Base-by-base conservation (phyloP, 2,329 filamentous ascomycete species). In the Botrytis fabae region DNA sequence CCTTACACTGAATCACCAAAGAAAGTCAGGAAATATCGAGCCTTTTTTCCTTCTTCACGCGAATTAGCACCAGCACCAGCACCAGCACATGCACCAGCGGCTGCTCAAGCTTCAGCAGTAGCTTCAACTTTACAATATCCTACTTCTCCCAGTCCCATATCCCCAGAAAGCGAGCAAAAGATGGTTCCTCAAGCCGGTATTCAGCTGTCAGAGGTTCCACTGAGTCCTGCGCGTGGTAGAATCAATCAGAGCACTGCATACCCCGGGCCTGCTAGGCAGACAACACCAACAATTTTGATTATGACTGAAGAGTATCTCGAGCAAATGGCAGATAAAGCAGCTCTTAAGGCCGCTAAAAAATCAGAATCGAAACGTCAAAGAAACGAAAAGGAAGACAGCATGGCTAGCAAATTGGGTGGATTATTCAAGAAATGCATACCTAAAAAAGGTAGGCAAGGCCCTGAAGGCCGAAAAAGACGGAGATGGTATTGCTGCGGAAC, bases 371-470 rank as follows among this genome's bases (percentile, higher is more conserved):
- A 84, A 78, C 86, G 85, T 73, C 86, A 84, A 74, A 87, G 85
- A 32, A 86, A 87, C 73, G 90, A 93, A 79, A 91, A 91, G 74
- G 90, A 93, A 80, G 91, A 93, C 59, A 85, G 84, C 3, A 77
- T 87, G 28, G 89, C 87, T 1, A 85, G 84, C 66, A 89, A 86
- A 75, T 80, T 85, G 0, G 90, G 90, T 2, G 87, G 88, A 5
- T 84, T 89, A 60, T 93, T 91, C 90, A 86, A 91, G 65, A 88
- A 87, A 16, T 92, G 88, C 74, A 84, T 93, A 51, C 86, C 89
- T 0, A 83, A 86, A 25, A 86, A 83, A n/a, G 90, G 91, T 1
- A 85, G 89, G 32, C 83, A 83, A 3, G 90, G 90, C 1, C 86
- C 87, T 1, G 91, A 92, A 78, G 90, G 88, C 4, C 87, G 91